phyloP scores from a whole-genome alignment of 176 grass and related monocot genomes.

The Ananas comosus region DNA sequence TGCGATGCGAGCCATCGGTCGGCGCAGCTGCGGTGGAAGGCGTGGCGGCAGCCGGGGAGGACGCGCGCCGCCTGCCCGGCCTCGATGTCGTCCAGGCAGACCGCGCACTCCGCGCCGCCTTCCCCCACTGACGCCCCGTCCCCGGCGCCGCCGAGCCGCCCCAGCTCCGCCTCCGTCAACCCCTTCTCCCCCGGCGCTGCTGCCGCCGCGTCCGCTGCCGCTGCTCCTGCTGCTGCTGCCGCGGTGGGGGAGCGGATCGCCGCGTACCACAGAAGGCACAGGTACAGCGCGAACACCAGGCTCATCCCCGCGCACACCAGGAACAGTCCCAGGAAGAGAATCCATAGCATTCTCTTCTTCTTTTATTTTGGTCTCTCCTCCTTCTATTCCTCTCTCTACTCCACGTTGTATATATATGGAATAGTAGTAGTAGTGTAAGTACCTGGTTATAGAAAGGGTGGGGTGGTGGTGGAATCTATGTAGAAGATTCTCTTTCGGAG shows the following conservation, averaged over 20 bases:
- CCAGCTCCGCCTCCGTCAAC: conserved; percentile 9
- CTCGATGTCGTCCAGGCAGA: conserved; percentile 34
- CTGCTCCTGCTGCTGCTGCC: background rate
- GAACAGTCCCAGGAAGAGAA: conserved; percentile 3
- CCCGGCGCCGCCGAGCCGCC: conserved; percentile 12
- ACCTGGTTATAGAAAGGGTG: background rate
- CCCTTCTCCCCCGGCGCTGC: conserved; percentile 21
- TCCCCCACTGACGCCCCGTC: conserved; percentile 12
- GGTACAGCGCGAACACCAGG: background rate
- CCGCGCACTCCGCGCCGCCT: conserved; percentile 37
- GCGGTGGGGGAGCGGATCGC: background rate
- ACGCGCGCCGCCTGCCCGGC: conserved; percentile 46
- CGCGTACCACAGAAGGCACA: background rate
- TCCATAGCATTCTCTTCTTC: conserved; percentile 1
- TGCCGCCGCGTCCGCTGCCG: background rate
- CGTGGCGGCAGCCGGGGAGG: conserved; percentile 73
- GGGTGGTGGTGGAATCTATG: background rate
- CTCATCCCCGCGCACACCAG: background rate
- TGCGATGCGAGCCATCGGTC: conserved; percentile 65
- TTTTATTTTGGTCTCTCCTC: too few species aligned
- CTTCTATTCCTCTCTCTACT: too few species aligned
- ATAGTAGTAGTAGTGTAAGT: background rate
- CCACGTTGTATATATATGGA: background rate
- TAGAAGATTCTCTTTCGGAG: background rate
- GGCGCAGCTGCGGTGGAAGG: conserved; percentile 71